Evolutionary conservation across 495 filamentous ascomycete species (phyloP).

Genomic region (Echria macrotheca): DNA sequence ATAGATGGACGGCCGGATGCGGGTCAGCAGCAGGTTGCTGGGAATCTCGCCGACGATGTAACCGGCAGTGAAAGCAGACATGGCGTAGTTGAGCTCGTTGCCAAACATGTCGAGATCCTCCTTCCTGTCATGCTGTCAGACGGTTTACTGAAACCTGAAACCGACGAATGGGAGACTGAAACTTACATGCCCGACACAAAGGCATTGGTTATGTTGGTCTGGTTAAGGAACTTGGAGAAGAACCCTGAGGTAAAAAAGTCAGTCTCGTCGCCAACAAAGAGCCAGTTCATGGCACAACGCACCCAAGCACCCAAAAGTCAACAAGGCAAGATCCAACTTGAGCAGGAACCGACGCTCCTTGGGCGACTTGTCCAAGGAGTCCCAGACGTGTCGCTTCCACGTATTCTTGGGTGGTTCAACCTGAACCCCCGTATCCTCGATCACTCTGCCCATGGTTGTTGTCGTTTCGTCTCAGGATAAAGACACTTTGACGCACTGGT

Average conservation of each 20-base stretch:
- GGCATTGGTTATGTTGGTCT: constrained; percentile 53
- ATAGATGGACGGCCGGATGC: constrained; percentile 52
- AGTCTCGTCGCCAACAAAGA: not conserved
- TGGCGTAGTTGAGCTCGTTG: constrained; percentile 47
- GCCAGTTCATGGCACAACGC: too few relatives aligned
- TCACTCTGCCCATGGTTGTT: not conserved
- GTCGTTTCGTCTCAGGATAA: too few relatives aligned
- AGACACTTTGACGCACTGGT: too few relatives aligned
- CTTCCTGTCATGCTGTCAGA: constrained; percentile 41
- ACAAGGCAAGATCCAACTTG: constrained; percentile 52
- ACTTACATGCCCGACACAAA: constrained; percentile 28
- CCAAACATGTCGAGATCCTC: constrained; percentile 55
- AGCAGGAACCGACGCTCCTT: constrained; percentile 56
- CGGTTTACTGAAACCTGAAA: constrained; percentile 34
- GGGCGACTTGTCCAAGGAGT: constrained; percentile 56
- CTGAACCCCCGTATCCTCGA: not conserved
- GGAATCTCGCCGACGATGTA: constrained; percentile 61
- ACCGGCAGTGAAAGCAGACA: constrained; percentile 56
- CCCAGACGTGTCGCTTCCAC: constrained; percentile 48
- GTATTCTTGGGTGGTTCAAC: constrained; percentile 21
- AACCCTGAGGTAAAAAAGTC: constrained; percentile 24
- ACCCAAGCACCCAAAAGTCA: constrained; percentile 27
- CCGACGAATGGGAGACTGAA: constrained; percentile 21
- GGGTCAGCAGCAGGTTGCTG: constrained; percentile 35
- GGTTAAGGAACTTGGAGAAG: constrained; percentile 56